Evolutionary conservation across 164 flowering plant genomes (phyloP).

Genomic region (Macadamia tetraphylla): DNA sequence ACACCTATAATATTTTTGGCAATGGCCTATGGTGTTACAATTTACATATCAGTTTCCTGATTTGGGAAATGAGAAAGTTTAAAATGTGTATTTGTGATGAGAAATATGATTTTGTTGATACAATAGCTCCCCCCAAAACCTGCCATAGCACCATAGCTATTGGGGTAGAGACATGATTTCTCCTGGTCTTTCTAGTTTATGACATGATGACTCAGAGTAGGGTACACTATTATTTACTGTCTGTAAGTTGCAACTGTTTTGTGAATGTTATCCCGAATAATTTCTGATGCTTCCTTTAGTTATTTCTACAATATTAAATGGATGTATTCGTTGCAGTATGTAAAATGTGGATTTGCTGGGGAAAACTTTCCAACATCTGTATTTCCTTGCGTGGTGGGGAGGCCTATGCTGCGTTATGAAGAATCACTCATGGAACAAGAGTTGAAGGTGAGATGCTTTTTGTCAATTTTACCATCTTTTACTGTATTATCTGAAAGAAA

Average conservation of each 20-base stretch:
- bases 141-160: too few relatives aligned
- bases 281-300: neutral
- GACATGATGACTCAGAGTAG: too few relatives aligned
- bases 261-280: neutral
- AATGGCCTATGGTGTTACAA: too few relatives aligned
- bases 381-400: constrained; percentile 91
- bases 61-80: too few relatives aligned
- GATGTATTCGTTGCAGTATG: constrained; percentile 63
- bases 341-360: constrained; percentile 97
- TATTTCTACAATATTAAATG: neutral
- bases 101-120: too few relatives aligned
- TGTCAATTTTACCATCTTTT: neutral
- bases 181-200: too few relatives aligned
- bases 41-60: too few relatives aligned
- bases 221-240: neutral
- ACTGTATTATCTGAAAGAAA: neutral
- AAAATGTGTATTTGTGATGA: too few relatives aligned
- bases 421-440: constrained; percentile 88
- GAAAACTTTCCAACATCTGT: constrained; percentile 98
- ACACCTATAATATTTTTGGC: too few relatives aligned
- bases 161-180: too few relatives aligned
- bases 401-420: constrained; percentile 91
- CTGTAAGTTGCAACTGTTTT: neutral
- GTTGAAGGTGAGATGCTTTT: constrained; percentile 46
- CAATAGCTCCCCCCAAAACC: too few relatives aligned